Evolutionary conservation across 768 basidiomycete species (phyloP), one percentile per base, ranked within the genome.

Genomic region (Mycena epipterygia): DNA sequence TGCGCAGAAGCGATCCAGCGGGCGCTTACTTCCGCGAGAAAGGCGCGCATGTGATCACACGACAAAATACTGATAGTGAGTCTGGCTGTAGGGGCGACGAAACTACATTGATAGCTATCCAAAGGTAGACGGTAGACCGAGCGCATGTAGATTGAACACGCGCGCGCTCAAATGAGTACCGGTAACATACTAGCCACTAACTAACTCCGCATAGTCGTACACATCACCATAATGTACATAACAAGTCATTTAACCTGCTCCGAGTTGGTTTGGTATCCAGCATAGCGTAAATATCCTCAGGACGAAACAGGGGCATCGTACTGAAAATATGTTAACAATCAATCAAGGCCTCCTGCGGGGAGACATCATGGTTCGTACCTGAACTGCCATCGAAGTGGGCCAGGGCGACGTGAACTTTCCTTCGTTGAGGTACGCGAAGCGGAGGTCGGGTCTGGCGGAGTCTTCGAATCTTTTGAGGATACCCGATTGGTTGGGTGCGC

Each of bases 401-500:
- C 93, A 94, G 21, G 92, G 89, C 5, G 83, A 83, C 14, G 86
- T 81, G n/a, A 81, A 62, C 74, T 89, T 86, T 1, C 83, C 78
- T 1, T 77, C 74, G 66, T 88, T 85, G 68, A 95, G 81, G 77
- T 93, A 94, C 62, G 85, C 83, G 73, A 86, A 86, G 13, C 81
- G 81, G 27, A 89, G 78, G 53, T 89, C 85, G 6, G 85, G 88
- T 49, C 86, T 81, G 42, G 83, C 80, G 3, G 74, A 70, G 61
- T 89, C 85, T 57, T 82, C 76, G 84, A 89, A 93, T 61, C 91
- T 84, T 64, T 86, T 86, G 35, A 95, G 87, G 16, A 64, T 72
- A 0, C 94, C 94, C 7, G 92, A 93, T 53, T 86, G 84, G 1
- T 90, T 91, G 1, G 92, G 92, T 5, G 89, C 93, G 53, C 92